These are phyloP conservation scores for Zygosaccharomyces lentus DNA, from an alignment of 805 yeast species.

Conservation along the genomic window DNA sequence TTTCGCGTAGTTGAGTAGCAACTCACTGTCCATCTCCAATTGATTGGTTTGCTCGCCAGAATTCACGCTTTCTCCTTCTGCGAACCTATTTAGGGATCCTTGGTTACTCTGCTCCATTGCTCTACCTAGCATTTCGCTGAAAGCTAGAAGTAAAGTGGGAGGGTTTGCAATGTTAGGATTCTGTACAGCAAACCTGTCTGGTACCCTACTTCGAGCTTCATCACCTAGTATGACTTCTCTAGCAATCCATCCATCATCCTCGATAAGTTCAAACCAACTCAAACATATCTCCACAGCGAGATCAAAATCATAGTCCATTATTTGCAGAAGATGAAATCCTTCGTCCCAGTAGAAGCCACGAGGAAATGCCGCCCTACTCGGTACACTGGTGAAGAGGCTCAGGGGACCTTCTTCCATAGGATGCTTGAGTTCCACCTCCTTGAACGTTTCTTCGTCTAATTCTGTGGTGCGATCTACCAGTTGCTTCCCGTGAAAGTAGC, in stretches of 20 bases:
- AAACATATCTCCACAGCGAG: conserved; percentile 71
- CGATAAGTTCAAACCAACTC: conserved; percentile 85
- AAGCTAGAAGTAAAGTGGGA: conserved; percentile 80
- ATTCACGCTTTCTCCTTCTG: conserved; percentile 22
- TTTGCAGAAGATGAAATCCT: conserved; percentile 86
- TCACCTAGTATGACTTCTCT: conserved; percentile 91
- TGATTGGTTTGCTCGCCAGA: conserved; percentile 43
- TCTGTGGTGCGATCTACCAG: conserved; percentile 69
- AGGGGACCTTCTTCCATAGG: conserved; percentile 72
- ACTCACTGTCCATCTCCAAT: conserved; percentile 54
- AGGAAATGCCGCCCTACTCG: conserved; percentile 91
- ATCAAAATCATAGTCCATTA: conserved; percentile 78
- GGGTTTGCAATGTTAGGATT: conserved; percentile 91
- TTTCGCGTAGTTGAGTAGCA: conserved; percentile 53
- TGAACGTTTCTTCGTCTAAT: conserved; percentile 67
- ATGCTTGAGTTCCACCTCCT: conserved; percentile 42
- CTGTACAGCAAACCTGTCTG: conserved; percentile 76
- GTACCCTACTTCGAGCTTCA: conserved; percentile 86
- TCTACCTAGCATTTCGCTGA: conserved; percentile 51
- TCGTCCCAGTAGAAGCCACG: conserved; percentile 99
- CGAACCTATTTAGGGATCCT: conserved; percentile 10
- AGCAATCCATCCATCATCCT: conserved; percentile 90
- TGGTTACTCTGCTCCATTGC: conserved; percentile 32
- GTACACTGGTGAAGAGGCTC: conserved; percentile 77
- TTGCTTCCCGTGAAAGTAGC: conserved; percentile 81